phyloP scores from a whole-genome alignment of 495 filamentous ascomycete species.

The Penicillium waksmanii region DNA sequence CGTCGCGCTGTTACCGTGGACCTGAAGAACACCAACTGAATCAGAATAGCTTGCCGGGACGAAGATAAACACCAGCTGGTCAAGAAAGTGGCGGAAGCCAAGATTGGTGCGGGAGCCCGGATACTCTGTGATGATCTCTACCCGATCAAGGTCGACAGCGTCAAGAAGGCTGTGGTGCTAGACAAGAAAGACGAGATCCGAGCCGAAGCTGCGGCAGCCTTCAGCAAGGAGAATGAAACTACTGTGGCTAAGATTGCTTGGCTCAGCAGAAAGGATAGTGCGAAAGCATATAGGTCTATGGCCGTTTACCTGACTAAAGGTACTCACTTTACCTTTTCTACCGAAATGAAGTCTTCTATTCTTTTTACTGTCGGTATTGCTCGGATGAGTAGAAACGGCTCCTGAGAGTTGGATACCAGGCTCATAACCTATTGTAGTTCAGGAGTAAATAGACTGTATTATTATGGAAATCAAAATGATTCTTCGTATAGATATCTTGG shows the following conservation, averaged over 20 bases:
- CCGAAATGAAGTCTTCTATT: no score
- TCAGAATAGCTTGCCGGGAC: slow-evolving; percentile 31
- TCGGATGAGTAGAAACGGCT: no score
- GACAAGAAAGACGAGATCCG: slow-evolving; percentile 22
- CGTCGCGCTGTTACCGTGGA: slow-evolving; percentile 32
- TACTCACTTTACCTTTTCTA: no score
- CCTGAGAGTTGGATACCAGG: no score
- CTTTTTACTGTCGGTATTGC: no score
- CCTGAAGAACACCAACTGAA: slow-evolving; percentile 26
- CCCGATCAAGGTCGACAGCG: slow-evolving; percentile 39
- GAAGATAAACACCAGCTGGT: slow-evolving; percentile 30
- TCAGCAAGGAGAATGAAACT: slow-evolving; percentile 29
- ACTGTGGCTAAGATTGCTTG: slow-evolving; percentile 32
- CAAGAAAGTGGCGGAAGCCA: slow-evolving; percentile 31
- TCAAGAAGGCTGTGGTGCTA: slow-evolving; percentile 31
- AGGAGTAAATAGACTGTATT: no score
- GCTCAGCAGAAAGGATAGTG: slow-evolving; percentile 37
- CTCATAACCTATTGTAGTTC: no score
- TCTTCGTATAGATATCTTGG: no score
- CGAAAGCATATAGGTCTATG: slow-evolving; percentile 38
- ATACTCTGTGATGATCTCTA: slow-evolving; percentile 37
- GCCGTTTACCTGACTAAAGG: slow-evolving; percentile 40
- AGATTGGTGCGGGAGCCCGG: slow-evolving; percentile 26
- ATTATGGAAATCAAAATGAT: no score
- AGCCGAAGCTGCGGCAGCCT: slow-evolving; percentile 15